A percentile compares a stretch with the other conserved stretches of the same genome.
phyloP scores from a whole-genome alignment of 805 yeast genomes.

The Cyberlindnera veronae region DNA sequence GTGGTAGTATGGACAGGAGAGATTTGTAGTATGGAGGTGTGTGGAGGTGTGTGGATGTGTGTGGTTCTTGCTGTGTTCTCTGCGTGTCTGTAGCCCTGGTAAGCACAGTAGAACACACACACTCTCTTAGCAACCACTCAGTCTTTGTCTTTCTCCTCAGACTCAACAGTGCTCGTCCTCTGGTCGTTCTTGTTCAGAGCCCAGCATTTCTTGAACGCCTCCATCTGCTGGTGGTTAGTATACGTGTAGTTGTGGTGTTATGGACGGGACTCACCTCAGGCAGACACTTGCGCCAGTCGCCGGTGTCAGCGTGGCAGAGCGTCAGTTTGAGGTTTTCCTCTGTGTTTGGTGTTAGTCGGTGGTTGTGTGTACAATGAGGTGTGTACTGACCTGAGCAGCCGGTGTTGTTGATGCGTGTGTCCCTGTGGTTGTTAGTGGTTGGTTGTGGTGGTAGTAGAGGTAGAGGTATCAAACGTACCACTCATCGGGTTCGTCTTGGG shows the following conservation, averaged over 20 bases:
- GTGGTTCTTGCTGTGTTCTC: too few relatives aligned
- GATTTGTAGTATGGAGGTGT: too few relatives aligned
- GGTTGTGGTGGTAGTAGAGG: not conserved
- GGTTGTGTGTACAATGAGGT: not conserved
- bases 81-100: too few relatives aligned
- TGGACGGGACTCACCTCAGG: slow-evolving; percentile 47
- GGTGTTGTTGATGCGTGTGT: slow-evolving; percentile 64
- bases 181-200: slow-evolving; percentile 34
- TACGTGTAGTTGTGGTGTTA: not conserved
- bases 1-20: too few relatives aligned
- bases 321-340: slow-evolving; percentile 69
- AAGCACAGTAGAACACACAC: too few relatives aligned
- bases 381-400: slow-evolving; percentile 59
- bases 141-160: slow-evolving; percentile 8
- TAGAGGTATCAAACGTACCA: slow-evolving; percentile 39
- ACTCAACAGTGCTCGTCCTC: slow-evolving; percentile 37
- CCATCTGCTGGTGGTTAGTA: slow-evolving; percentile 32
- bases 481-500: slow-evolving; percentile 63
- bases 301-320: slow-evolving; percentile 75
- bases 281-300: slow-evolving; percentile 76
- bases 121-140: too few relatives aligned
- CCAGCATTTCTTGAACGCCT: slow-evolving; percentile 42
- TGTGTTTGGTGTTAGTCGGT: slow-evolving; percentile 14
- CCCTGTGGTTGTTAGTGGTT: slow-evolving; percentile 40
- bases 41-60: too few relatives aligned